Percentiles rank a stretch among this genome's conserved stretches.
phyloP scores from a whole-genome alignment of 1,139 yeast genomes.

The Taphrina populina region DNA sequence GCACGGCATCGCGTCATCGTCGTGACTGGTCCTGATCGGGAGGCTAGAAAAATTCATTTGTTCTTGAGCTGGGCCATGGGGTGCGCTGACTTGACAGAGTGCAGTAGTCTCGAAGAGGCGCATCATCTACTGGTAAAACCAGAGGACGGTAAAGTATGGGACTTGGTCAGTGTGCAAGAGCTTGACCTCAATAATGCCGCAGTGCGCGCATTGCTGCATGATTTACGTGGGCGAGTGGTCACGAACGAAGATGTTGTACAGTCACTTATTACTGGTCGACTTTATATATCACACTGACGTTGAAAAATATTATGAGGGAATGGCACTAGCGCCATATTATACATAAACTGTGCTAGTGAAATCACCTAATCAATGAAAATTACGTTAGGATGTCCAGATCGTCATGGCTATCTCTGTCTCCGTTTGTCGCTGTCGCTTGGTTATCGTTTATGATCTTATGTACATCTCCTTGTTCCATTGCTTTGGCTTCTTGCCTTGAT shows the following conservation, averaged over 20 bases:
- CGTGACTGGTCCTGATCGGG: slow-evolving; percentile 16
- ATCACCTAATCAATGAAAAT: too few species aligned
- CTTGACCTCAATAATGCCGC: background rate
- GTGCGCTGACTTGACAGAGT: slow-evolving; percentile 20
- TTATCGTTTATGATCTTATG: too few species aligned
- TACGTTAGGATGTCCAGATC: too few species aligned
- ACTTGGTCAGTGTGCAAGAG: slow-evolving; percentile 10
- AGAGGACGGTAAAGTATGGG: slow-evolving; percentile 21
- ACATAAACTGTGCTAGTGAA: too few species aligned
- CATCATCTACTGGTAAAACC: slow-evolving; percentile 10
- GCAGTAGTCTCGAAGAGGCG: slow-evolving; percentile 10
- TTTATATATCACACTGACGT: too few species aligned
- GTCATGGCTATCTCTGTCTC: too few species aligned
- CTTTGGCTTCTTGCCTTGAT: too few species aligned
- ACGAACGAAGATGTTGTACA: slow-evolving; percentile 33
- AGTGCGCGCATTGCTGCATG: background rate
- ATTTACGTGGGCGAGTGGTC: slow-evolving; percentile 5
- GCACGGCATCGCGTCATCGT: slow-evolving; percentile 15
- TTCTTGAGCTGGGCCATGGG: slow-evolving; percentile 33
- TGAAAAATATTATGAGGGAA: too few species aligned
- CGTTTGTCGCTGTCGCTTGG: too few species aligned
- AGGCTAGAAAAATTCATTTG: slow-evolving; percentile 14
- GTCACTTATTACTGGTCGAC: slow-evolving; percentile 25
- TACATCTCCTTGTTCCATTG: too few species aligned
- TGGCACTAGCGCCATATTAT: too few species aligned